These are phyloP conservation scores for Proliferodiscus dingleyae DNA, from an alignment of 2,329 filamentous ascomycete species.

Conservation along the genomic window DNA sequence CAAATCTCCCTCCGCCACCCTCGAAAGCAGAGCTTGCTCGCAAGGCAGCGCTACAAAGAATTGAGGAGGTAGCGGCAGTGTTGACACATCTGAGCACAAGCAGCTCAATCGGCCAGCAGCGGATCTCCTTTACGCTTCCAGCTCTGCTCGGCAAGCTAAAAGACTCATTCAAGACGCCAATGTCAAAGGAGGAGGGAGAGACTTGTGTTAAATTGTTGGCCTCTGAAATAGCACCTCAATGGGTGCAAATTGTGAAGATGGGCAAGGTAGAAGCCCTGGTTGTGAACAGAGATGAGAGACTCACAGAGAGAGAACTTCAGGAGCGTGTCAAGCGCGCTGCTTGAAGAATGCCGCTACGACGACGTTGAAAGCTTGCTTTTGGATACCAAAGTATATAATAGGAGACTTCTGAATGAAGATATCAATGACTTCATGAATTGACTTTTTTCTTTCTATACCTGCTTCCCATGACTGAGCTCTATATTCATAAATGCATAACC, in stretches of 20 bases:
- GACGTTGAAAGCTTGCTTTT: conserved; percentile 6
- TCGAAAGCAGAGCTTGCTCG: conserved; percentile 54
- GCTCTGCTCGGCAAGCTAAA: conserved; percentile 59
- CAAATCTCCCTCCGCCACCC: conserved; percentile 39
- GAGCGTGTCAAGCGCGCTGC: conserved; percentile 21
- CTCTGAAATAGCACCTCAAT: conserved; percentile 42
- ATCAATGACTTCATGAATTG: conserved; percentile 8
- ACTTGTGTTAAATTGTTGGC: conserved; percentile 43
- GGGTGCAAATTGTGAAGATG: conserved; percentile 44
- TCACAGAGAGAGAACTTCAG: conserved; percentile 23
- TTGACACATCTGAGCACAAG: conserved; percentile 59
- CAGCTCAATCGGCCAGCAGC: conserved; percentile 46
- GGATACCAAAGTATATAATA: conserved; percentile 6
- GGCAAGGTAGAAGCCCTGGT: conserved; percentile 42
- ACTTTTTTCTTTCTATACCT: conserved; percentile 6
- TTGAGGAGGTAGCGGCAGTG: conserved; percentile 63
- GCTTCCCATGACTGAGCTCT: conserved; percentile 7
- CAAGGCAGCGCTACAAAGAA: conserved; percentile 60
- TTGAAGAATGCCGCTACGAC: conserved; percentile 6
- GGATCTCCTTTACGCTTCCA: conserved; percentile 62
- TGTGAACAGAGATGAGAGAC: conserved; percentile 34
- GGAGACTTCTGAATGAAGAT: background rate
- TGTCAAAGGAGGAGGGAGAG: conserved; percentile 43
- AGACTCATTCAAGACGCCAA: conserved; percentile 53
- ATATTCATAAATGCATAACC: conserved; percentile 11